Evolutionary conservation across 2,329 filamentous ascomycete species (phyloP).

Genomic region (Pestalotiopsis sp.): DNA sequence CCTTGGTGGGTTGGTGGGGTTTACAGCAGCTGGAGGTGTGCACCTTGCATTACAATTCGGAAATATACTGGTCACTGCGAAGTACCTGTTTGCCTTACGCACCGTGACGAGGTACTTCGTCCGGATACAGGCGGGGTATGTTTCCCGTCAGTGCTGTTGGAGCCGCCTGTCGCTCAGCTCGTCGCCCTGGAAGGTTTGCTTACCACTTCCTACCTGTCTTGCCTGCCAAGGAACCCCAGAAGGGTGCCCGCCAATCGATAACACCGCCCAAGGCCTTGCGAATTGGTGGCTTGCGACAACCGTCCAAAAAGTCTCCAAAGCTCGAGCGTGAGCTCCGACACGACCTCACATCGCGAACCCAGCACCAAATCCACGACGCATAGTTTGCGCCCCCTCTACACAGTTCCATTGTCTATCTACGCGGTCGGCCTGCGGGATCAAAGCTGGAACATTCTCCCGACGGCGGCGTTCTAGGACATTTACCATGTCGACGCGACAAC

Average conservation of each 20-base stretch:
- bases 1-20: slow-evolving; percentile 3
- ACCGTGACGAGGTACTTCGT: too few species aligned
- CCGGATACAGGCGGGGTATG: neutral
- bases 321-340: neutral
- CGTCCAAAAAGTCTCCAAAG: neutral
- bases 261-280: neutral
- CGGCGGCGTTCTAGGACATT: neutral
- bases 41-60: neutral
- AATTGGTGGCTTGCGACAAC: neutral
- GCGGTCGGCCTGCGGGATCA: neutral
- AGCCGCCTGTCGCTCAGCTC: neutral
- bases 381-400: neutral
- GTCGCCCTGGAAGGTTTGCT: neutral
- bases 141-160: neutral
- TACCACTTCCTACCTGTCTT: too few species aligned
- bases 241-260: neutral
- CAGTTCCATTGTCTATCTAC: neutral
- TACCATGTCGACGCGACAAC: slow-evolving; percentile 23
- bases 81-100: too few species aligned
- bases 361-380: neutral
- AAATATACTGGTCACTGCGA: too few species aligned
- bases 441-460: neutral
- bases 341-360: neutral
- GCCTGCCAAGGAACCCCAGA: neutral
- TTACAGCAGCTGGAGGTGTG: neutral